Conservation (phyloP, 306 rosid genomes). For the Vigna mungo region DNA sequence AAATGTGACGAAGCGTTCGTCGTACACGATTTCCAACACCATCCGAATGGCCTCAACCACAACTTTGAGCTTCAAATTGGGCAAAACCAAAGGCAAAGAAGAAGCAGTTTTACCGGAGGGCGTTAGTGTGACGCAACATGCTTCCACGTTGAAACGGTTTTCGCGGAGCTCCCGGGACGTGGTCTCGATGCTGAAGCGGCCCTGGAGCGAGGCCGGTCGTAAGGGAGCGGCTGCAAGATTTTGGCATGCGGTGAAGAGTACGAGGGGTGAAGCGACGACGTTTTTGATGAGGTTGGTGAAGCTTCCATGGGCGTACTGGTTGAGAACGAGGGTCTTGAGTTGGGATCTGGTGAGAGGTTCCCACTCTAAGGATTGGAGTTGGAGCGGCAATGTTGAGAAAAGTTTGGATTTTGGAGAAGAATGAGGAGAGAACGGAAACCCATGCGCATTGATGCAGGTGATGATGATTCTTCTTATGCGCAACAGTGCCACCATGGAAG, state of each 20-base stretch:
- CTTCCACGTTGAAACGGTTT: slow-evolving; percentile 63
- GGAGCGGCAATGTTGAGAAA: slow-evolving; percentile 39
- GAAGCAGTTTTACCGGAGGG: slow-evolving; percentile 41
- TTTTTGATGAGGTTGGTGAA: slow-evolving; percentile 68
- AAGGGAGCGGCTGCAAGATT: slow-evolving; percentile 49
- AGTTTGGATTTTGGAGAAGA: slow-evolving; percentile 11
- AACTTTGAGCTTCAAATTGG: slow-evolving; percentile 84
- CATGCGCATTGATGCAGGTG: slow-evolving; percentile 9
- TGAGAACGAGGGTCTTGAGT: slow-evolving; percentile 68
- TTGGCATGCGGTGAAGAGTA: slow-evolving; percentile 76
- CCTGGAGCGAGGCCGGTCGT: slow-evolving; percentile 40
- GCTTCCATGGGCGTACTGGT: slow-evolving; percentile 57
- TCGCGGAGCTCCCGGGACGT: slow-evolving; percentile 57
- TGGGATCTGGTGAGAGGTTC: slow-evolving; percentile 59
- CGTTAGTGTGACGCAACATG: slow-evolving; percentile 55
- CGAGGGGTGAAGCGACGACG: slow-evolving; percentile 73
- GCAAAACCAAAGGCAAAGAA: slow-evolving; percentile 61
- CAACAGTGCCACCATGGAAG: too few relatives aligned
- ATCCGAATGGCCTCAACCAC: slow-evolving; percentile 69
- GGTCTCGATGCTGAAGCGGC: slow-evolving; percentile 54
- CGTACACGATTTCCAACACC: slow-evolving; percentile 47
- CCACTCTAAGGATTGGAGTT: slow-evolving; percentile 1
- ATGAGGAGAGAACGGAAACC: slow-evolving; percentile 8
- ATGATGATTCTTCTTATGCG: slow-evolving; percentile 33
- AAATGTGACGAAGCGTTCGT: slow-evolving; percentile 45